phyloP scores from a whole-genome alignment of 2,329 filamentous ascomycete genomes.

The Cladophialophora exuberans region DNA sequence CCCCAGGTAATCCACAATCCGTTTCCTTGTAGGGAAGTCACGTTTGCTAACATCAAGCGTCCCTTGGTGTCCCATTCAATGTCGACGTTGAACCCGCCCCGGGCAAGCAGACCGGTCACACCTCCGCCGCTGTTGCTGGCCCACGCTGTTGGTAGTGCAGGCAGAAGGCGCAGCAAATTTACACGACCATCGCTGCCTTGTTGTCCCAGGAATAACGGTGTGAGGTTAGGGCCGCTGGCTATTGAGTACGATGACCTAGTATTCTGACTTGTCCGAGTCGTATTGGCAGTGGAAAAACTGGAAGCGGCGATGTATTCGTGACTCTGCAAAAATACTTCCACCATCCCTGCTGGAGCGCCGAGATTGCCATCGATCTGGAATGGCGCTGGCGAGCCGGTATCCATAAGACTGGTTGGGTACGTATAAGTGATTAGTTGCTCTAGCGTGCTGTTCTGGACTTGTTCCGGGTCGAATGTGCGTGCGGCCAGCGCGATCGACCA shows the following conservation, averaged over 20 bases:
- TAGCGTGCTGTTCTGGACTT: not conserved
- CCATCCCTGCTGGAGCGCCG: not conserved
- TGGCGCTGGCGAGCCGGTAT: not conserved
- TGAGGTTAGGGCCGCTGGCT: not conserved
- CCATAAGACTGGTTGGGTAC: not conserved
- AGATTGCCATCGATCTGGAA: not conserved
- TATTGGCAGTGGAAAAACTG: not conserved
- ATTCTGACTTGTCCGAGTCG: too few species aligned
- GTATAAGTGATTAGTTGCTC: not conserved
- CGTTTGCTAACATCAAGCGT: not conserved
- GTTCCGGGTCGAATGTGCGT: not conserved
- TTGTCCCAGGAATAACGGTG: not conserved
- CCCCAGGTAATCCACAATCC: not conserved
- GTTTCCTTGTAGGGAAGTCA: not conserved
- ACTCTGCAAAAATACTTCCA: not conserved
- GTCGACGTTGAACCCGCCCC: not conserved
- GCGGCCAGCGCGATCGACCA: constrained; percentile 1
- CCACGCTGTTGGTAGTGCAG: not conserved
- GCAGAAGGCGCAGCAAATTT: not conserved
- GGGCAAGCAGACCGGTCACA: not conserved
- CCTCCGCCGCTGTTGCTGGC: not conserved
- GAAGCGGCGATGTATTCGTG: too few species aligned
- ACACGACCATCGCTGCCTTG: not conserved
- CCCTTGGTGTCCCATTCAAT: not conserved
- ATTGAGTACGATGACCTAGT: too few species aligned